These are phyloP conservation scores for Blastobotrys mokoenaii DNA, from an alignment of 805 yeast genomes.

Conservation along the genomic window DNA sequence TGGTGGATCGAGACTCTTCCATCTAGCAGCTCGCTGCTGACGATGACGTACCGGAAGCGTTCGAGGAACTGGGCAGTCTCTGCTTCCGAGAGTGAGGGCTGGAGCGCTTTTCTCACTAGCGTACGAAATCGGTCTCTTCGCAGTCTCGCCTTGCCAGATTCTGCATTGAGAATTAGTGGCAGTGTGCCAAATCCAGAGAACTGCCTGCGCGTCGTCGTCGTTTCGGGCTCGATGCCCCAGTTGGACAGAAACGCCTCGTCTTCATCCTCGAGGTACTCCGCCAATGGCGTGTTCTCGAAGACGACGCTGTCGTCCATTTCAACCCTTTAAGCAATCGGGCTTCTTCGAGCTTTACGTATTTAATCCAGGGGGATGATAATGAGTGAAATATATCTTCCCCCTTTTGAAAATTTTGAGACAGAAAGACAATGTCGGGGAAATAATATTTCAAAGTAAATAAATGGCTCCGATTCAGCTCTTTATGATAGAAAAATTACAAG, in stretches of 20 bases:
- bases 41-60: conserved; percentile 42
- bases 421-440: neutral
- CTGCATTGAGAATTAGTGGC: conserved; percentile 10
- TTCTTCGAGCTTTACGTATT: too few species aligned
- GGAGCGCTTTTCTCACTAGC: conserved; percentile 21
- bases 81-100: conserved; percentile 16
- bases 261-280: conserved; percentile 20
- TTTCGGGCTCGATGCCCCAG: conserved; percentile 2
- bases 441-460: neutral
- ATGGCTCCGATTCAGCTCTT: neutral
- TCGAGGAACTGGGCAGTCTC: conserved; percentile 36
- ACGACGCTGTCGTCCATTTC: conserved; percentile 12
- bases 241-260: neutral
- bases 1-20: conserved; percentile 29
- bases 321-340: neutral
- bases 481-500: neutral
- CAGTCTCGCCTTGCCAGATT: conserved; percentile 6
- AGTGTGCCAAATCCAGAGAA: conserved; percentile 6
- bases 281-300: conserved; percentile 26
- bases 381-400: neutral
- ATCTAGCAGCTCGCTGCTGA: conserved; percentile 41
- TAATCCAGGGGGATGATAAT: too few species aligned
- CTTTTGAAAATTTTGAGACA: neutral
- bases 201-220: neutral
- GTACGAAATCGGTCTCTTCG: conserved; percentile 19